Percentiles rank a stretch among this genome's conserved stretches.
Evolutionary conservation across 371 early-diverging fungal genomes (phyloP).

Genomic region (Lichtheimia ramosa): DNA sequence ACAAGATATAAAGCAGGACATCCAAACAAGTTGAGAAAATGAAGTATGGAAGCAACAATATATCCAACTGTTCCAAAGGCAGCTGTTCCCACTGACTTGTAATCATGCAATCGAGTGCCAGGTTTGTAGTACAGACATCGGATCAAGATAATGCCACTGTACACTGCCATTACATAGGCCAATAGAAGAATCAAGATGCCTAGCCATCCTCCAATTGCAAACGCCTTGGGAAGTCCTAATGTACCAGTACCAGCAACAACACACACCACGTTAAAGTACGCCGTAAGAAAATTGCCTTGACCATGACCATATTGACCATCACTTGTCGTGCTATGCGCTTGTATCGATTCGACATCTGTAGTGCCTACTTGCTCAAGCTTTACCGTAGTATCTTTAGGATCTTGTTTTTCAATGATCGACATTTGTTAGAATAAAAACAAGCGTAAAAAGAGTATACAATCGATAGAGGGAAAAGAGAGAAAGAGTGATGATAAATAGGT

Average conservation of each 20-base stretch:
- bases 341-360: background rate
- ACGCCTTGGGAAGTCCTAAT: conserved; percentile 63
- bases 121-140: conserved; percentile 43
- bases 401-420: background rate
- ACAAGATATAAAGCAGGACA: conserved; percentile 81
- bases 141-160: conserved; percentile 38
- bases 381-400: background rate
- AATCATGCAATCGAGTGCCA: conserved; percentile 54
- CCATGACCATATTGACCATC: conserved; percentile 32
- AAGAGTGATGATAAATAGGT: background rate
- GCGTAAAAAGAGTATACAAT: background rate
- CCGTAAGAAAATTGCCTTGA: conserved; percentile 39
- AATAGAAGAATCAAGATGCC: conserved; percentile 41
- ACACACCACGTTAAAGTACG: conserved; percentile 68
- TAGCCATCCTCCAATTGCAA: conserved; percentile 43
- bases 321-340: too few species aligned
- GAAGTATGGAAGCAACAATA: conserved; percentile 62
- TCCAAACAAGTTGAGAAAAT: conserved; percentile 70
- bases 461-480: background rate
- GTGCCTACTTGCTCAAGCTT: background rate
- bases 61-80: conserved; percentile 58
- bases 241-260: conserved; percentile 88
- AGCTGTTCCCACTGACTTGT: conserved; percentile 64
- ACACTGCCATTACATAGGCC: conserved; percentile 35
- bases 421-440: conserved; percentile 3